Evolutionary conservation across 495 filamentous ascomycete genomes (phyloP).

Genomic region (Aspergillus heteromorphus): DNA sequence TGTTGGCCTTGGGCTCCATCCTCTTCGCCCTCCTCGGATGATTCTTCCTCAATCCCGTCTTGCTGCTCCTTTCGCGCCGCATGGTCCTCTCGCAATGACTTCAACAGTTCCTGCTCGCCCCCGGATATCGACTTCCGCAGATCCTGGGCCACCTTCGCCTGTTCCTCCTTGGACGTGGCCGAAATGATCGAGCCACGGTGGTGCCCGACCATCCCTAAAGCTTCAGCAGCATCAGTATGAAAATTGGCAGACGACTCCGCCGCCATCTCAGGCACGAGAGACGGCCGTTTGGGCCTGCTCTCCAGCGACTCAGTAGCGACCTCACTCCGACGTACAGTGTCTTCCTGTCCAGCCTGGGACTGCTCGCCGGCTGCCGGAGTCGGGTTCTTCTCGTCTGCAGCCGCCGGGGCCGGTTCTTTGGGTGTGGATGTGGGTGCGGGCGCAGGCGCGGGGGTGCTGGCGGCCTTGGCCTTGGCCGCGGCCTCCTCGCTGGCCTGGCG

Average conservation of each 20-base stretch:
- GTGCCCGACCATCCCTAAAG: constrained; percentile 35
- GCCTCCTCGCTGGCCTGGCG: constrained; percentile 65
- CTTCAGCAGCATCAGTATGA: constrained; percentile 37
- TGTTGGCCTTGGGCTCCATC: not conserved
- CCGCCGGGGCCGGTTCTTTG: not conserved
- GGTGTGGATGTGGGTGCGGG: too few relatives aligned
- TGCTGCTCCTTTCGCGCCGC: constrained; percentile 16
- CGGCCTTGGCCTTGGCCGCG: constrained; percentile 51
- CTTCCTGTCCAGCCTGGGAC: constrained; percentile 13
- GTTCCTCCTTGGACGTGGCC: constrained; percentile 29
- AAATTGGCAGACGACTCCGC: constrained; percentile 42
- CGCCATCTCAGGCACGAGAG: constrained; percentile 36
- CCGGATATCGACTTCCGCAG: constrained; percentile 36
- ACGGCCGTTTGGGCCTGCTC: constrained; percentile 24
- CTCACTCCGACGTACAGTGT: constrained; percentile 23
- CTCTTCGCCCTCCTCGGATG: constrained; percentile 13
- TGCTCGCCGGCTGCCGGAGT: constrained; percentile 1
- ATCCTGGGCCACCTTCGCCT: constrained; percentile 33
- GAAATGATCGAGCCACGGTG: constrained; percentile 42
- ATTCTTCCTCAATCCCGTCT: constrained; percentile 27
- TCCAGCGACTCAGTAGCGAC: constrained; percentile 31
- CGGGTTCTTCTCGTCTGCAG: constrained; percentile 11
- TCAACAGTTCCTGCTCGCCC: constrained; percentile 17
- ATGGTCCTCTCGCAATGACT: constrained; percentile 24
- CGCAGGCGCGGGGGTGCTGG: not conserved